These are phyloP conservation scores for Paragyromitra xinjiangensis DNA, from an alignment of 495 filamentous ascomycete species.

Conservation along the genomic window DNA sequence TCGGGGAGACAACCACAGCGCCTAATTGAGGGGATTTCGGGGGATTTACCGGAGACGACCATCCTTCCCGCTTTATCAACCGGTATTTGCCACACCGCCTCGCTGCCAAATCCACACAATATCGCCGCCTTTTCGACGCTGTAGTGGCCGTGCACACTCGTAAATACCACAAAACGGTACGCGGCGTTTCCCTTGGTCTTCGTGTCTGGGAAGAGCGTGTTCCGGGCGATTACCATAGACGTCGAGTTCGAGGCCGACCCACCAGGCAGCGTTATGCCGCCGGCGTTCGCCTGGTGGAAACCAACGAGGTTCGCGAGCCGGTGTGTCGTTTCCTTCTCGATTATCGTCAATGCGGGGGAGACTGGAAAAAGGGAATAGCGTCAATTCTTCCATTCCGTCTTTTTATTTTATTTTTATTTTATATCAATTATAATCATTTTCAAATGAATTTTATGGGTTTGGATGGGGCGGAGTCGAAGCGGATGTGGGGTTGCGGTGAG, in stretches of 20 bases:
- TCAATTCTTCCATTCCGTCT: constrained; percentile 22
- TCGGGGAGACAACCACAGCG: not conserved
- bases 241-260: constrained; percentile 86
- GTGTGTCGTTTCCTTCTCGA: constrained; percentile 80
- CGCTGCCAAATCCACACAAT: constrained; percentile 81
- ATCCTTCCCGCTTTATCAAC: constrained; percentile 78
- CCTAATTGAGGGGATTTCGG: not conserved
- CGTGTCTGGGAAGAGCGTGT: constrained; percentile 78
- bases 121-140: constrained; percentile 92
- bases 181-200: constrained; percentile 74
- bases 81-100: constrained; percentile 75
- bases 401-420: not conserved
- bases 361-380: constrained; percentile 61
- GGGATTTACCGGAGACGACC: constrained; percentile 61
- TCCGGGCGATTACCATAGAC: constrained; percentile 87
- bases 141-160: constrained; percentile 88
- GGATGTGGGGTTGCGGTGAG: not conserved
- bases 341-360: constrained; percentile 83
- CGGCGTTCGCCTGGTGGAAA: constrained; percentile 74
- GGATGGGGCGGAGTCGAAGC: not conserved
- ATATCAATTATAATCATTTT: not conserved
- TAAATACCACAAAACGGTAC: constrained; percentile 82
- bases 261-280: constrained; percentile 87
- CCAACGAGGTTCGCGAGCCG: constrained; percentile 79
- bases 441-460: not conserved